These are phyloP conservation scores for Talaromyces sp. DNA, from an alignment of 2,329 filamentous ascomycete genomes.

Conservation along the genomic window DNA sequence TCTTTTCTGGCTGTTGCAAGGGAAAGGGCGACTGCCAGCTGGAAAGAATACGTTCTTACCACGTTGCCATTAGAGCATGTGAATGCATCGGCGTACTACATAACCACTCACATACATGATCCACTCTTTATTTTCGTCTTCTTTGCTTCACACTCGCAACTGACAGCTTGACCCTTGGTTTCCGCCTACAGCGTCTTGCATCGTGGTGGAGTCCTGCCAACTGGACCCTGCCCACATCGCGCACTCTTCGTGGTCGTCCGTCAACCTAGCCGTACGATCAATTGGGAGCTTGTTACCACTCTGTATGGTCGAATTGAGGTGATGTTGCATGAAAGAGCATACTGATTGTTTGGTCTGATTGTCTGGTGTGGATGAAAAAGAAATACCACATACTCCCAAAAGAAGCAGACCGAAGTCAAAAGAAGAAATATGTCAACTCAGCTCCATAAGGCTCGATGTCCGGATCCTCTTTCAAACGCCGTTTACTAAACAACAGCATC, in stretches of 20 bases:
- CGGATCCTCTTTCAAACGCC: background rate
- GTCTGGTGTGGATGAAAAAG: background rate
- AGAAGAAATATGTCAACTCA: background rate
- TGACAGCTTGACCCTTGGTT: background rate
- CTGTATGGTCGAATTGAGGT: background rate
- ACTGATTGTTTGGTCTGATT: background rate
- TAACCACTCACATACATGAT: background rate
- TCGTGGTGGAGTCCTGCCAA: slow-evolving; percentile 26
- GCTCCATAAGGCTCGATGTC: background rate
- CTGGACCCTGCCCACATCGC: slow-evolving; percentile 24
- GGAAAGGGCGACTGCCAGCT: background rate
- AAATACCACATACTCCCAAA: background rate
- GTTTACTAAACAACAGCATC: slow-evolving; percentile 1
- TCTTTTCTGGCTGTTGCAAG: background rate
- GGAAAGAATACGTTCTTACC: background rate
- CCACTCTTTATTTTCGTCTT: slow-evolving; percentile 1
- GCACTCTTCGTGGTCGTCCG: slow-evolving; percentile 19
- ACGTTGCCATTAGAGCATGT: background rate
- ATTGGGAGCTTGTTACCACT: no score
- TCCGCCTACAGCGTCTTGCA: slow-evolving; percentile 20
- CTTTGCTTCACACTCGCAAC: background rate
- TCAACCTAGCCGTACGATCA: slow-evolving; percentile 12
- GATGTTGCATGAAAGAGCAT: background rate
- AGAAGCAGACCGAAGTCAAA: background rate
- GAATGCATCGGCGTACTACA: background rate